Conservation (phyloP, 352 stramenopile genomes). For the Phytophthora pini region DNA sequence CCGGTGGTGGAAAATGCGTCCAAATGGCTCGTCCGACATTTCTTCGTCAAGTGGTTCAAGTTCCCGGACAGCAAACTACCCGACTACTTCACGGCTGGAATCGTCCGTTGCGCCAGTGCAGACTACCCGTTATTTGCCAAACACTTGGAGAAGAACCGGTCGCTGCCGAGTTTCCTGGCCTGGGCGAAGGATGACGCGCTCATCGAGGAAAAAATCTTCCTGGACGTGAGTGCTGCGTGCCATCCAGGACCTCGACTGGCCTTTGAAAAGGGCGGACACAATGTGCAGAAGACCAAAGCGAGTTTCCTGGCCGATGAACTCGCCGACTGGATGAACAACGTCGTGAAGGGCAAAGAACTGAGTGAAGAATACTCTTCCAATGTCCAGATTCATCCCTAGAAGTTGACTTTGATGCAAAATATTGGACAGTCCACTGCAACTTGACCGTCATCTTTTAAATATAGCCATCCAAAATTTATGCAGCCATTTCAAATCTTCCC, state of each 20-base stretch:
- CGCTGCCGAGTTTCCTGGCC: slow-evolving; percentile 56
- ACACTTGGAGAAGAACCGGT: slow-evolving; percentile 35
- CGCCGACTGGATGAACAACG: slow-evolving; percentile 49
- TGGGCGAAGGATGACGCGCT: slow-evolving; percentile 69
- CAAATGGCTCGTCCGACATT: slow-evolving; percentile 40
- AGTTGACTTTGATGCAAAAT: slow-evolving; percentile 3
- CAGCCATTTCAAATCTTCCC: slow-evolving; percentile 9
- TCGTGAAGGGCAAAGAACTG: slow-evolving; percentile 21
- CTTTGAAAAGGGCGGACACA: slow-evolving; percentile 67
- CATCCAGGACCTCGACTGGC: slow-evolving; percentile 44
- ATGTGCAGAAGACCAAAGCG: slow-evolving; percentile 80
- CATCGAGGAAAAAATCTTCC: slow-evolving; percentile 65
- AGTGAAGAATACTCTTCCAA: slow-evolving; percentile 14
- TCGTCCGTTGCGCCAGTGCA: slow-evolving; percentile 56
- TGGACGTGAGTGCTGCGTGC: slow-evolving; percentile 42
- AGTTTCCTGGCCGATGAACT: slow-evolving; percentile 47
- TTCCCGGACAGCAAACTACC: slow-evolving; percentile 53
- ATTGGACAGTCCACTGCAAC: slow-evolving; percentile 15
- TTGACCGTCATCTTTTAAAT: slow-evolving; percentile 4
- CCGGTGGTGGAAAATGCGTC: slow-evolving; percentile 23
- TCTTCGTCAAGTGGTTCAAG: slow-evolving; percentile 55
- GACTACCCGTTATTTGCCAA: slow-evolving; percentile 49
- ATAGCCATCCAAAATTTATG: background rate
- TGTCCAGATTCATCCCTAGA: slow-evolving; percentile 21
- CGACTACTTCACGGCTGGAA: slow-evolving; percentile 65